Base-by-base conservation (phyloP, 2,329 filamentous ascomycete genomes). In the Aquanectria penicillioides region DNA sequence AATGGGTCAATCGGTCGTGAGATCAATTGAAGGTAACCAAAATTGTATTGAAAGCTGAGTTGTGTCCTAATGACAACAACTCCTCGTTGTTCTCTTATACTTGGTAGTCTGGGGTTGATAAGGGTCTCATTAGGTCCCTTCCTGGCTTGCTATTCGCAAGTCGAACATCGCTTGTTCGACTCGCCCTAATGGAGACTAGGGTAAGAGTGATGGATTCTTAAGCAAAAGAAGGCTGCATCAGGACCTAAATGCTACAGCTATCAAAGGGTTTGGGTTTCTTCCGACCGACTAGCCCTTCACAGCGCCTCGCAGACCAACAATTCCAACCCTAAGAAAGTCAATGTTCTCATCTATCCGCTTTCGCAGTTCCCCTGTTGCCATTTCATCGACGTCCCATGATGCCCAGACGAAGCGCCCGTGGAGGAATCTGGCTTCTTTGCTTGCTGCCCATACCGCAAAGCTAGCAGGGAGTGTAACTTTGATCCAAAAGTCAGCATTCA, bases 341-440 rank as follows among this genome's bases (percentile, higher is more conserved):
- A 43, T 22, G 28, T 44, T 43, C 2, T 43, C 49, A 25, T 60
- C 57, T 17, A 60, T 60, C 20, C 28, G 28, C 40, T 52, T 31
- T 11, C 57, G 38, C 11, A 60, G 17, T 9, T 37, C 15, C 4
- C 57, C 57, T 11, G 33, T 41, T 64, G 78, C 77, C 31, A 83
- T 71, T 63, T 83, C 81, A 38, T 81, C 75, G 3, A 83, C 76
- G 65, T 84, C 82, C 81, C 80, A 84, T 28, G 80, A 80, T 5
- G 75, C 72, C 77, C 79, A 83, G 2, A 82, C 62, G 26, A 79
- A 78, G 46, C 78, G 79, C 11, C 76, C 73, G 46, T 77, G 78
- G 15, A 84, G 65, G 59, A 83, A 83, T 2, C 59, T 61, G 0
- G 81, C 79, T 61, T 84, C 79, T 1, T 74, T 63, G 34, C 73